Evolutionary conservation across 345 rosid genomes (phyloP), one percentile per base, ranked within the genome.

Genomic region (Gossypium mustelinum): DNA sequence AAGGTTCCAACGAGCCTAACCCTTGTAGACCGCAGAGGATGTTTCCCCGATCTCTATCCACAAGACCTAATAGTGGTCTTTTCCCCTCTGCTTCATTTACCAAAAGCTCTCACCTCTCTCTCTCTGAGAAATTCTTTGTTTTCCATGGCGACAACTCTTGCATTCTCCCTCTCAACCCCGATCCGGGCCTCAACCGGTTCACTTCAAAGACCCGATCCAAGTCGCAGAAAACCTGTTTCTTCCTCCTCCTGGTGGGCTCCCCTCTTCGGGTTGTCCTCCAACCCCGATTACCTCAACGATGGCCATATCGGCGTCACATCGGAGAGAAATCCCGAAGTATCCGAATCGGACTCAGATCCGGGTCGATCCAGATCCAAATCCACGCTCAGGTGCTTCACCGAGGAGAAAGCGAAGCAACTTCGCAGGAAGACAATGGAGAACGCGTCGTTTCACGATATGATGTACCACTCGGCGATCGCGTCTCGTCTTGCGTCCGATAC

Each of bases 381-480:
- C 78, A 39, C 77, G 7, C 78, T 52, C 11, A 84, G 93, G 17
- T 70, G 87, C 51, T 90, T 89, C 84, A 87, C 92, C 51, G 92
- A 87, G 73, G 90, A 89, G 85, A 91, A 91, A 70, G 93, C 93
- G 29, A 86, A 73, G 79, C 85, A 82, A 76, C 89, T 91, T 3
- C 73, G 93, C 45, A 79, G 62, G 87, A 85, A 86, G 86, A 86
- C 82, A 13, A 69, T 72, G 57, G 89, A 84, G 77, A 79, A 77
- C 10, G 77, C 79, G 52, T 51, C 94, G 41, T 89, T 88, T 72
- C 93, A 90, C 79, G 93, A 88, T 59, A 75, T 83, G 54, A 90
- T 89, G 95, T 90, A 90, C 78, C 95, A 90, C 80, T 91, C 93
- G 3, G 88, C 90, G 47, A 86, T 91, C 70, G 96, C 93, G 1